Evolutionary conservation across 768 basidiomycete genomes (phyloP).

Genomic region (Psilocybe azurescens): DNA sequence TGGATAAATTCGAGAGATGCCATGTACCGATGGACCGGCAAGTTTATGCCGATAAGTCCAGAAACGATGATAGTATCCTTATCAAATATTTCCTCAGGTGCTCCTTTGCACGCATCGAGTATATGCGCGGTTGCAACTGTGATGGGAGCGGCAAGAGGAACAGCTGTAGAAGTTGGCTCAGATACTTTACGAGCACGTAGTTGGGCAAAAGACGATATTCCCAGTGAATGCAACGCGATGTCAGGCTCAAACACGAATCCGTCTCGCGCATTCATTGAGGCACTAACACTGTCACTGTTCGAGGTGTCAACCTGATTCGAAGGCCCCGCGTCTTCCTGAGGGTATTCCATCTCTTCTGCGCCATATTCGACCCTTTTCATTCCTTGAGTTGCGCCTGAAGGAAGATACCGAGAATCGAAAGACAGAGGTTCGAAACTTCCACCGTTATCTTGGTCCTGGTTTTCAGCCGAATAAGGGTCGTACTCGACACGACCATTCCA

Average conservation of each 20-base stretch:
- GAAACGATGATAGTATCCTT: conserved; percentile 51
- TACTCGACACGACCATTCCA: neutral
- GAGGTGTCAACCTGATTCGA: neutral
- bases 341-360: neutral
- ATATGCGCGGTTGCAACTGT: neutral
- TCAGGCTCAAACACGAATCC: conserved; percentile 19
- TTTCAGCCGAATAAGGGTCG: neutral
- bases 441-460: neutral
- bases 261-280: neutral
- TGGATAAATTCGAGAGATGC: conserved; percentile 73
- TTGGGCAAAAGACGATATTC: conserved; percentile 42
- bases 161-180: conserved; percentile 7
- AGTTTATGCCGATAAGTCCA: conserved; percentile 32
- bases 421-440: conserved; percentile 20
- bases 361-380: neutral
- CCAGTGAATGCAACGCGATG: conserved; percentile 34
- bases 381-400: neutral
- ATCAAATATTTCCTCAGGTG: conserved; percentile 49
- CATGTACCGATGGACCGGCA: conserved; percentile 63
- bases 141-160: conserved; percentile 7
- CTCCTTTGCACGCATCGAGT: conserved; percentile 7
- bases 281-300: neutral
- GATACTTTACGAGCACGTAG: conserved; percentile 44
- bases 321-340: neutral
- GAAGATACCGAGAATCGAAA: conserved; percentile 10